Conservation (phyloP, 176 grass and related monocot species). For the Panicum miliaceum region DNA sequence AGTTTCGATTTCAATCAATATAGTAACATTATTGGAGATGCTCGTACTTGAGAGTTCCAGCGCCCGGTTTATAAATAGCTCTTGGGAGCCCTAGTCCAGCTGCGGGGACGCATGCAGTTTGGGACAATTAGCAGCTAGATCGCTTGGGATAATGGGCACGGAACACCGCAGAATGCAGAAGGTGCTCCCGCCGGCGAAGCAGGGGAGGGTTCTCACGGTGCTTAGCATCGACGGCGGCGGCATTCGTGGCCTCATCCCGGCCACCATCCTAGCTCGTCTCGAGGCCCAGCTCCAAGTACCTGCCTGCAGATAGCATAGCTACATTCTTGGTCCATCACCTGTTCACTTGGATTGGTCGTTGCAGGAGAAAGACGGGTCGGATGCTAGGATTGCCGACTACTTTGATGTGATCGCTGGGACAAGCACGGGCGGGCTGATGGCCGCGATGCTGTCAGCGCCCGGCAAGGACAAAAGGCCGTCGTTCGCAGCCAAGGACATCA, state of each 20-base stretch:
- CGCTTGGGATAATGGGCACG: too few species aligned
- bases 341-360: background rate
- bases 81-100: too few species aligned
- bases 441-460: background rate
- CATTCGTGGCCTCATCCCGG: conserved; percentile 65
- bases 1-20: too few species aligned
- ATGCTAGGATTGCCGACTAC: conserved; percentile 43
- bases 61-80: too few species aligned
- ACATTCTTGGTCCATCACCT: background rate
- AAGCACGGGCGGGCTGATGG: conserved; percentile 44
- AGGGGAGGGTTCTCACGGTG: conserved; percentile 53
- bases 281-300: conserved; percentile 50
- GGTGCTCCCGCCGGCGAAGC: too few species aligned
- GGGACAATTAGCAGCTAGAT: too few species aligned
- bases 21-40: too few species aligned
- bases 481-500: background rate
- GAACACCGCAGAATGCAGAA: too few species aligned
- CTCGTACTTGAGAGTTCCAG: too few species aligned
- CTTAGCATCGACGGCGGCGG: conserved; percentile 80
- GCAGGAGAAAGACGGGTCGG: background rate
- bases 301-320: background rate
- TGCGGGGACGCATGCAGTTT: too few species aligned
- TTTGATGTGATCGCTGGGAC: conserved; percentile 76
- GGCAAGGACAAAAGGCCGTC: background rate
- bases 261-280: conserved; percentile 45